Evolutionary conservation across 495 filamentous ascomycete species (phyloP), one percentile per base, ranked within the genome.

Genomic region (Xylaria castorea): DNA sequence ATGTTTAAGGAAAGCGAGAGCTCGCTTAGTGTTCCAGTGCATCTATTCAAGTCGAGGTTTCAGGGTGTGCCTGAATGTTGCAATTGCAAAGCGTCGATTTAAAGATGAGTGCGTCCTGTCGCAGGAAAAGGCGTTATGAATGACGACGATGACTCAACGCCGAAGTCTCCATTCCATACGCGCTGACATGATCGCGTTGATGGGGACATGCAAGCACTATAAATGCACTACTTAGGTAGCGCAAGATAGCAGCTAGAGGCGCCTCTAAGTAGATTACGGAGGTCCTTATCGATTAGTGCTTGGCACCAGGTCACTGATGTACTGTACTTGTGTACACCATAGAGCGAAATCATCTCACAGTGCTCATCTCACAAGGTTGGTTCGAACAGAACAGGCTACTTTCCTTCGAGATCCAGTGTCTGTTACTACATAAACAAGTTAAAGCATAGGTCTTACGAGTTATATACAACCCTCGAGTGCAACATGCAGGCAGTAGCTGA

Each of bases 61-160:
- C 6, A 50, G 18, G 16, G 20, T 7, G 18, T 11, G 53, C 0
- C 27, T 5, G 2, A 22, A 25, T 16, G 25, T 46, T 8, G 66
- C 38, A 69, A 20, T 32, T 46, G 46, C 32, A 40, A 1, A n/a
- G n/a, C 46, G n/a, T 40, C 30, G 20, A 3, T 16, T 8, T 27
- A 4, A 0, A 34, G 25, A 44, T 55, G 53, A 34, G 34, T 55
- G 50, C 20, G 65, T 66, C 20, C 12, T 9, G 32, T 16, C 18
- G 30, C 8, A 22, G 18, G 27, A 30, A 53, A 2, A 27, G 46
- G 68, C 14, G 50, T 65, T n/a, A 63, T 40, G 66, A 70, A 68
- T 61, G 34, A 38, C 11, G 70, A 77, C 58, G 74, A 78, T 74
- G 63, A 77, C 66, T 74, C 67, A 69, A 76, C 51, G 66, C 69